Evolutionary conservation across 176 grass and related monocot species (phyloP), one percentile per base, ranked within the genome.

Genomic region (Ensete ventricosum): DNA sequence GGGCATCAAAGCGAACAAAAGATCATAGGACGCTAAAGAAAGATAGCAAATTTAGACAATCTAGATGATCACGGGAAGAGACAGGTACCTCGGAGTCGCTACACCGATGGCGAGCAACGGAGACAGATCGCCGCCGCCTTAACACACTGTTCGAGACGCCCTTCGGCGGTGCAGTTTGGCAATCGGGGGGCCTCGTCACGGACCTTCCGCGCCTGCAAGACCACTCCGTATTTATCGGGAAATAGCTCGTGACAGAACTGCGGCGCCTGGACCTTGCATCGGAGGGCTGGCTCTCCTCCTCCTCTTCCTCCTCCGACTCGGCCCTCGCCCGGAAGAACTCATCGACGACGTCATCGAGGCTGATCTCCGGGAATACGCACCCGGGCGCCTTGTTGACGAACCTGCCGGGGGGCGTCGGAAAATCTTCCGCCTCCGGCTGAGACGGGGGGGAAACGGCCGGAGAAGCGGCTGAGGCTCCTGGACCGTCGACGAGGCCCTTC

Each of bases 341-440:
- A 27, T 99, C 88, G 8, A 88, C 96, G 43, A 99, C 88, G 87
- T 99, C 96, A 76, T 91, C 96, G 71, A 99, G 83, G 85, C 96
- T 94, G 87, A 95, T 59, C 55, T 89, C 91, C 24, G 86, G 88
- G 1, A 81, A 52, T 0, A 69, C 25, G 55, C 68, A 59, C 5
- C 64, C 78, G 23, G 67, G 81, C 59, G 29, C 26, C 86, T 91
- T 94, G 80, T 76, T 99, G 1, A 94, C 90, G 75, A 99, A 99
- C 80, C 90, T 84, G 12, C 82, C 87, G 55, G 80, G 85, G 24
- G 95, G 86, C 54, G 88, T 94, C 29, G 78, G 19, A 64, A 84
- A 79, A 53, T 91, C 84, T 1, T 87, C 84, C 21, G 82, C 77
- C 1, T 80, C 85, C 0, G 91, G 85, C 9, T 80, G 86, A 52